Base-by-base conservation (phyloP, 805 yeast species). In the Starmerella bombi region DNA sequence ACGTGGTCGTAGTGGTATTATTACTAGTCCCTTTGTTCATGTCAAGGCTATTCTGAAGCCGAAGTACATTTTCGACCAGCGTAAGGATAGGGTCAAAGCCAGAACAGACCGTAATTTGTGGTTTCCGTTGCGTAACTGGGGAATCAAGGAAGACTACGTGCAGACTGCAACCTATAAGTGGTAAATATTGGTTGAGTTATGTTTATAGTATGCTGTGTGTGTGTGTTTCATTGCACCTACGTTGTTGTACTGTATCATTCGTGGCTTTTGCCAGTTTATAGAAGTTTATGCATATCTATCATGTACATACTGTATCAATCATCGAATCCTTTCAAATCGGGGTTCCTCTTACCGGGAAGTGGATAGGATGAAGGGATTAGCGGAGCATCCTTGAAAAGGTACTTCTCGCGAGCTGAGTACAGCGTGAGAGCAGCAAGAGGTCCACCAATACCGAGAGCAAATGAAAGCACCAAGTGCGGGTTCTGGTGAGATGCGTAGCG, bases 1-100 rank as follows among this genome's bases (percentile, higher is more conserved):
- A 49, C 76, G 97, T 65, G 95, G 95, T 49, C 74, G 94, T 60
- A 68, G 72, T 17, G 97, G 97, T 57, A 62, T 81, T 42, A 70
- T 80, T 37, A 70, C 68, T 25, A 91, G 82, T 55, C 75, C 80
- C 45, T 80, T 72, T 58, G 76, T 84, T 38, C 94, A 88, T 60
- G 74, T 86, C 25, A 75, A 79, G 63, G 81, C 82, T 34, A 69
- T 88, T 43, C 65, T 88, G 43, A 79, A 75, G 58, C 71, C 83
- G 4, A 68, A 72, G 59, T 55, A 72, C 40, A 71, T 64, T 14
- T 72, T 71, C 65, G 93, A 81, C 55, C 62, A 66, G 46, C 60
- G 66, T 40, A 60, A 66, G 48, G 71, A 70, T 52, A 59, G 62
- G 47, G 47, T 57, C 19, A 63, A 67, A 49, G 71, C 70, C 54